Conservation (phyloP, 2,329 filamentous ascomycete species). For the Hymenoscyphus fructigenus region DNA sequence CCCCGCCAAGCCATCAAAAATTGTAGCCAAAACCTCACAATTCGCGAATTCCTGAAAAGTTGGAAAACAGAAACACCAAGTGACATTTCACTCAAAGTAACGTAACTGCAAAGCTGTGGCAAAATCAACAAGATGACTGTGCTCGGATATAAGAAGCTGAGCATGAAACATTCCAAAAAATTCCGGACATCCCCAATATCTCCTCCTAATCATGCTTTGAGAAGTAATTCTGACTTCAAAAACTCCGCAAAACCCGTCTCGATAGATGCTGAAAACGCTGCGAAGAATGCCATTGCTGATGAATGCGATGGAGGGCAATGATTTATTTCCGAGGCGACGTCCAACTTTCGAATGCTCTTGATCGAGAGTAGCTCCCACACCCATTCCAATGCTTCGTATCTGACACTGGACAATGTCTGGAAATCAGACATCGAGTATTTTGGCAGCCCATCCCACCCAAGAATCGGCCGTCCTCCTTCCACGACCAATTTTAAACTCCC, state of each 20-base stretch:
- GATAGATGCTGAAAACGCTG: constrained; percentile 60
- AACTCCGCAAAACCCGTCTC: constrained; percentile 56
- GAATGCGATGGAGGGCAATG: constrained; percentile 53
- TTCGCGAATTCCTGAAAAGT: not conserved
- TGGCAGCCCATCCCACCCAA: constrained; percentile 50
- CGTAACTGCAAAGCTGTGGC: not conserved
- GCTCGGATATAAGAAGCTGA: not conserved
- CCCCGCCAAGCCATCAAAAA: not conserved
- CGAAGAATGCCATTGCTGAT: constrained; percentile 55
- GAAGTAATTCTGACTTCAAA: constrained; percentile 42
- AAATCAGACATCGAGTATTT: constrained; percentile 48
- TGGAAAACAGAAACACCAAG: no score
- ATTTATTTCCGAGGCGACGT: constrained; percentile 53
- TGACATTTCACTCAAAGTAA: not conserved
- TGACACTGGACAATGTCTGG: constrained; percentile 42
- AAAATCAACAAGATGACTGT: not conserved
- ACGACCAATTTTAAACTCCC: constrained; percentile 50
- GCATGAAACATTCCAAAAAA: not conserved
- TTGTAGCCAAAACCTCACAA: not conserved
- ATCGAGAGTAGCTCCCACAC: constrained; percentile 53
- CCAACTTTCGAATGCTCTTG: constrained; percentile 48
- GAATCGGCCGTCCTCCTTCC: constrained; percentile 51
- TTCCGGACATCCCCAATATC: not conserved
- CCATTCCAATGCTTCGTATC: constrained; percentile 56
- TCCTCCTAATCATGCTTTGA: constrained; percentile 4